A percentile compares a stretch with the other conserved stretches of the same genome.
Conservation (phyloP, 1,284 basidiomycete genomes). For the Porodaedalea pini region DNA sequence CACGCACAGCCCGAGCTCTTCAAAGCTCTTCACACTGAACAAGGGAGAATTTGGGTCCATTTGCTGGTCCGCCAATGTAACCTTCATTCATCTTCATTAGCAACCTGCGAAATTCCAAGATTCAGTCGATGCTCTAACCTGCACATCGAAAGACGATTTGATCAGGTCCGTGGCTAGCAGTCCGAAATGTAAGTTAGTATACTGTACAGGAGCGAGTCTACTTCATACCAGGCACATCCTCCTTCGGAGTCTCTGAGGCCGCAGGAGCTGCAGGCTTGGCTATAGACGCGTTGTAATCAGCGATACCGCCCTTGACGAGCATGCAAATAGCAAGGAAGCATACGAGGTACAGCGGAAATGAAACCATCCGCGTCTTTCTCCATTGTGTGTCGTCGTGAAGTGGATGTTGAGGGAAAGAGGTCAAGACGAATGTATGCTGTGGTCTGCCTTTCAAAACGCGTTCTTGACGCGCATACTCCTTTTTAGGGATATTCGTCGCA, state of each 20-base stretch:
- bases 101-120: slow-evolving; percentile 3
- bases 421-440: slow-evolving; percentile 2
- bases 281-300: slow-evolving; percentile 11
- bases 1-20: slow-evolving; percentile 87
- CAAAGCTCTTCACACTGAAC: slow-evolving; percentile 92
- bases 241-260: slow-evolving; percentile 9
- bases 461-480: not conserved
- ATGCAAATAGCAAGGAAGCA: not conserved
- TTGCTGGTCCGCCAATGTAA: slow-evolving; percentile 97
- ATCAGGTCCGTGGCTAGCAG: slow-evolving; percentile 22
- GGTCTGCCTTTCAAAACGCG: not conserved
- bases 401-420: not conserved
- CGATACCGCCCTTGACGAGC: not conserved
- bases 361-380: slow-evolving; percentile 20
- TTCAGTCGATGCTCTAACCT: slow-evolving; percentile 17
- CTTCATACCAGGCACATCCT: slow-evolving; percentile 8
- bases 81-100: slow-evolving; percentile 45
- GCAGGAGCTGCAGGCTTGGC: slow-evolving; percentile 9
- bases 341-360: slow-evolving; percentile 11
- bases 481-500: not conserved
- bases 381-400: slow-evolving; percentile 6
- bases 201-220: not conserved
- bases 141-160: slow-evolving; percentile 24
- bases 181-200: not conserved
- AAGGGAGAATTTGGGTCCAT: slow-evolving; percentile 94